Evolutionary conservation across 2,329 filamentous ascomycete species (phyloP), one percentile per base, ranked within the genome.

Genomic region (Nothopassalora personata): DNA sequence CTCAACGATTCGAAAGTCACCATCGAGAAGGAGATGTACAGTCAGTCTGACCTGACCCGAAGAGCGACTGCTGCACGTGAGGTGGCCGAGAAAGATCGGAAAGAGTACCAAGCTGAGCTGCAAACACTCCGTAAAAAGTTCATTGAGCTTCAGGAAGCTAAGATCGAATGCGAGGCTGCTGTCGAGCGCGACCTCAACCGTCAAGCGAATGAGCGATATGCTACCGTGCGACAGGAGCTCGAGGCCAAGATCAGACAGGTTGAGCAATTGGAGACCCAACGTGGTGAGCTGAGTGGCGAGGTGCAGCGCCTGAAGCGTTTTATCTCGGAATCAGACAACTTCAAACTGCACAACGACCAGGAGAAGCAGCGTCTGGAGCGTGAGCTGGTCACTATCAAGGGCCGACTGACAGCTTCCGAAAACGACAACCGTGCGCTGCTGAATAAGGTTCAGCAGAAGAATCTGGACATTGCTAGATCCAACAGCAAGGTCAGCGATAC

Each of bases 401-500:
- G 92, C 60, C 87, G 93, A 23, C 80, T 99, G 45, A 83, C 88
- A 7, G 94, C 93, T 27, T 97, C 93, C 0, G 93, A 99, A 73
- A 97, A 97, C 68, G 93, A 97, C 75, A 97, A 97, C 69, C 87
- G 91, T 54, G 88, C 91, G 5, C 79, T 99, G n/a, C 82, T 97
- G 65, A 97, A 97, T 77, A 97, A 97, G 75, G 82, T 99, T 18
- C 93, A 97, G 70, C 93, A 97, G 70, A 97, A 97, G 79, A 94
- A 95, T 31, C 82, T 99, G 6, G 93, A 99, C 71, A 95, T 99
- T 73, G 93, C 93, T 45, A 85, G 94, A 49, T 94, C 93, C 0
- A 90, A 85, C 60, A 96, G 92, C 5, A 87, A 88, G 60, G 93
- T 89, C 31, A 91, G 84, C 61, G 93, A 97, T 67, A 89, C 86